Conservation (phyloP, 177 flowering plant species). For the Telopea speciosissima region DNA sequence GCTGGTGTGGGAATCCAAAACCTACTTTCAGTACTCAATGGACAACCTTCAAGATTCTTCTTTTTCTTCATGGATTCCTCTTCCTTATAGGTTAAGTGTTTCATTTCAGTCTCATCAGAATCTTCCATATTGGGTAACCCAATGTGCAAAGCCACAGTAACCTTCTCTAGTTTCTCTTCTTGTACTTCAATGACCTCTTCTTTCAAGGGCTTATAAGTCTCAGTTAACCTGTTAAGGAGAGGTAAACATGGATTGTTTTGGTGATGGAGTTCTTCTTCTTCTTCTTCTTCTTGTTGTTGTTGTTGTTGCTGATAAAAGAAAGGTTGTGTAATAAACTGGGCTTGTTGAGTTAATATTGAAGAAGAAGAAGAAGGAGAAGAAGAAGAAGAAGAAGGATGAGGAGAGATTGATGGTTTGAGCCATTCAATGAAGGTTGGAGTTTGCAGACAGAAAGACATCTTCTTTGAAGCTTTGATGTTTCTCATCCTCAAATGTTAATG, state of each 20-base stretch:
- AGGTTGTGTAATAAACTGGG: conserved; percentile 22
- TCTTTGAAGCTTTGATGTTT: background rate
- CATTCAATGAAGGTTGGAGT: conserved; percentile 73
- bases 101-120: conserved; percentile 11
- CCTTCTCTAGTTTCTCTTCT: conserved; percentile 28
- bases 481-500: background rate
- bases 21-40: conserved; percentile 37
- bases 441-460: conserved; percentile 33
- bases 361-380: conserved; percentile 31
- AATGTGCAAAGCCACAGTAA: conserved; percentile 64
- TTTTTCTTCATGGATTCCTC: conserved; percentile 16
- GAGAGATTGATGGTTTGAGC: conserved; percentile 51
- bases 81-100: conserved; percentile 12
- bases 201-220: conserved; percentile 27
- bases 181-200: conserved; percentile 20
- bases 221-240: conserved; percentile 51
- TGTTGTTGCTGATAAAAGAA: conserved; percentile 20
- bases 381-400: conserved; percentile 23
- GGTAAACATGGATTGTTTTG: conserved; percentile 50
- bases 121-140: conserved; percentile 52
- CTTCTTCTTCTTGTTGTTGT: no score
- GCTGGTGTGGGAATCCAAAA: conserved; percentile 95
- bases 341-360: conserved; percentile 19
- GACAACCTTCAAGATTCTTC: conserved; percentile 26
- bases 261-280: conserved; percentile 11